Base-by-base conservation (phyloP, 1,284 basidiomycete species). In the Trametes pubescens region DNA sequence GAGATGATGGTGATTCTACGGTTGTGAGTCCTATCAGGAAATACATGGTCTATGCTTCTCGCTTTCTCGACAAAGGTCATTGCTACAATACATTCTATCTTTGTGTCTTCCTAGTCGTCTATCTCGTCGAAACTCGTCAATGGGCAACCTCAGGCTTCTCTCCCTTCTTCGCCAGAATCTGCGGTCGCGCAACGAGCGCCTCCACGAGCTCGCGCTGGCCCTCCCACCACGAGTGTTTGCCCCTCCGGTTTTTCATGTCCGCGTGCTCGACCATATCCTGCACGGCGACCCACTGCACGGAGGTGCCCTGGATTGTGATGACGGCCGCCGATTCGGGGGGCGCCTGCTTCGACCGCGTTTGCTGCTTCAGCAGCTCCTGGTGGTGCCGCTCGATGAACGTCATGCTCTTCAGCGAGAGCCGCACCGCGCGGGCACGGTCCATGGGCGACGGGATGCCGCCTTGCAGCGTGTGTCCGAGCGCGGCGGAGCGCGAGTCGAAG, bases 391-490 rank as follows among this genome's bases (percentile, higher is more conserved):
- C 97, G 69, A 99, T 84, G 86, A 98, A 99, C 56, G 89, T 82
- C 92, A 99, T 96, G 81, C 94, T 97, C 71, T 93, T 92, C 66
- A 98, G 83, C 9, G 96, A 91, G 46, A 99, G 85, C 51, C 96
- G 91, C 0, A 94, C 92, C 1, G 95, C 97, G 21, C 95, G 91
- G 0, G 93, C 90, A 63, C 97, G 93, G 80, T 99, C 98, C 69
- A 94, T 84, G 0, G 97, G 97, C 0, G 96, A 97, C 3, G 97
- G 97, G 4, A 94, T 90, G 6, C 95, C 95, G 21, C 97, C 97
- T 76, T 99, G 97, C 10, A 99, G 82, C 1, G 96, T 98, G 80
- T 99, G 98, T 11, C 98, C 97, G 22, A 99, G 88, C 3, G 93
- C 91, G 18, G 97, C 98, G 13, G 89, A 93, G 53, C 98, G 91